phyloP scores from a whole-genome alignment of 768 basidiomycete genomes.

The Lepiota brunneoincarnata region DNA sequence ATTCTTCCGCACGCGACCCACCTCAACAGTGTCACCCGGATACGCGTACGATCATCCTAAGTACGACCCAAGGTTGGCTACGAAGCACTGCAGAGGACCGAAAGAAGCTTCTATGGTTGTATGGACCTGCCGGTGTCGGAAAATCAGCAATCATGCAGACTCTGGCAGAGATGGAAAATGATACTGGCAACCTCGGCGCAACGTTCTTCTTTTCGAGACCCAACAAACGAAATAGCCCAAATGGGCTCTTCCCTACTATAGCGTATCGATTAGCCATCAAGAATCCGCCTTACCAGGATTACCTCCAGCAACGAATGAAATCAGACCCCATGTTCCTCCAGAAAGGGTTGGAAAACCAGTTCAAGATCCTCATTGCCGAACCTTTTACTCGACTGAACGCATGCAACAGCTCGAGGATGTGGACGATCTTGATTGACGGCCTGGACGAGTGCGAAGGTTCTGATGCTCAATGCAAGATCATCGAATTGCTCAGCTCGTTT shows the following conservation, averaged over 20 bases:
- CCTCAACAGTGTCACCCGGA: slow-evolving; percentile 1
- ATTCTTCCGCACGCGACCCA: slow-evolving; percentile 1
- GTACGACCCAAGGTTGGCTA: neutral
- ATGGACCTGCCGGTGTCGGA: slow-evolving; percentile 1
- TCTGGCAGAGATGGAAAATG: neutral
- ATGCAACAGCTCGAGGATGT: neutral
- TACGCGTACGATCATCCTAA: neutral
- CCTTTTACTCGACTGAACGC: neutral
- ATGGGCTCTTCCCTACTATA: neutral
- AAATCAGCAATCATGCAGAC: slow-evolving; percentile 3
- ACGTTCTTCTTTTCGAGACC: slow-evolving; percentile 1
- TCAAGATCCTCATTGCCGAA: neutral
- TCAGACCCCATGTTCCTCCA: neutral
- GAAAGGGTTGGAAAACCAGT: neutral
- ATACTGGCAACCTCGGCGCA: neutral
- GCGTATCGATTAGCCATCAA: neutral
- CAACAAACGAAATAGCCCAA: neutral
- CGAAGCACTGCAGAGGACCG: too few species aligned
- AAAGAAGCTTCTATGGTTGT: neutral
- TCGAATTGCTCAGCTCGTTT: too few species aligned
- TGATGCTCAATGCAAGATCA: too few species aligned
- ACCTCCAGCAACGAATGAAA: neutral
- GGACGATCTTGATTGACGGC: slow-evolving; percentile 3
- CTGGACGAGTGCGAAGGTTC: slow-evolving; percentile 2
- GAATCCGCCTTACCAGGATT: neutral